Evolutionary conservation across 306 rosid genomes (phyloP).

Genomic region (Citrullus mucosospermus): DNA sequence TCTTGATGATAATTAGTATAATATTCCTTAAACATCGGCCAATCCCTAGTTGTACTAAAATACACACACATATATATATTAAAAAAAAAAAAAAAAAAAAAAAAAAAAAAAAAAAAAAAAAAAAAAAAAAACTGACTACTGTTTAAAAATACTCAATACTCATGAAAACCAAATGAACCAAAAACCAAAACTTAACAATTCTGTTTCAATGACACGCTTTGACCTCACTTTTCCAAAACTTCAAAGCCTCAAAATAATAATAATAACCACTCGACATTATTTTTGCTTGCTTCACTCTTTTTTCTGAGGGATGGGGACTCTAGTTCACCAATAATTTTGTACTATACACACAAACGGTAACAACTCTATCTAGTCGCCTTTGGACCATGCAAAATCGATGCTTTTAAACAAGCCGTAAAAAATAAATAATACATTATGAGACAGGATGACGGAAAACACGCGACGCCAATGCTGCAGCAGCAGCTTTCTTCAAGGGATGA

Average conservation of each 20-base stretch:
- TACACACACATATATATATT: too few relatives aligned
- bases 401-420: slow-evolving; percentile 1
- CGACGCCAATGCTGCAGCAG: background rate
- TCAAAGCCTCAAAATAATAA: slow-evolving; percentile 2
- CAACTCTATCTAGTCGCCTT: background rate
- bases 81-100: background rate
- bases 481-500: background rate
- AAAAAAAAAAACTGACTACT: background rate
- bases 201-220: background rate
- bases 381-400: slow-evolving; percentile 7
- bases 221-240: slow-evolving; percentile 2
- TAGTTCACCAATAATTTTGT: background rate
- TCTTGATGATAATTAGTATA: too few relatives aligned
- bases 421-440: slow-evolving; percentile 3
- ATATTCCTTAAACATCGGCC: too few relatives aligned
- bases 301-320: background rate
- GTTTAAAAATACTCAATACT: background rate
- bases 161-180: background rate
- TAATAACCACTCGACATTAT: background rate
- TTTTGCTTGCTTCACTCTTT: background rate
- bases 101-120: background rate
- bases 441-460: background rate
- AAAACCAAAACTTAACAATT: background rate
- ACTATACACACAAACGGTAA: background rate
- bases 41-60: too few relatives aligned